Percentiles rank a stretch among this genome's conserved stretches.
phyloP scores from a whole-genome alignment of 2,329 filamentous ascomycete genomes.

The Arachnomyces sp. region DNA sequence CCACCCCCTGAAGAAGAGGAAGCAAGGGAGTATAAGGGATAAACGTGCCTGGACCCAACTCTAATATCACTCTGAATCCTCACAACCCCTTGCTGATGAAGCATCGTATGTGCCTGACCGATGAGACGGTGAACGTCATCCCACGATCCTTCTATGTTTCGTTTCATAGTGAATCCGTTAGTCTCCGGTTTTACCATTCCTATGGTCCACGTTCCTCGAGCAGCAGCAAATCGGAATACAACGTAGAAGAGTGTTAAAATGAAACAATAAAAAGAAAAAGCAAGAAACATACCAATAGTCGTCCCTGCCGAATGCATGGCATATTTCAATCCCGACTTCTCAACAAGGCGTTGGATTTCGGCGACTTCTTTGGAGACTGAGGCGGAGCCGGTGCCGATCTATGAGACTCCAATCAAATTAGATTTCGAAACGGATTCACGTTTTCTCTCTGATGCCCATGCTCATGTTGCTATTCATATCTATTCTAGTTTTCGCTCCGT shows the following conservation, averaged over 20 bases:
- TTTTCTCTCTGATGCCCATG: constrained; percentile 1
- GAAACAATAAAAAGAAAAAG: neutral
- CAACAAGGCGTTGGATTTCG: constrained; percentile 76
- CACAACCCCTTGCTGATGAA: constrained; percentile 69
- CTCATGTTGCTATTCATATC: no score
- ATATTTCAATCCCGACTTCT: constrained; percentile 71
- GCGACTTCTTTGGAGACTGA: constrained; percentile 81
- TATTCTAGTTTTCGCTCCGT: neutral
- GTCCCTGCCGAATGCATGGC: constrained; percentile 92
- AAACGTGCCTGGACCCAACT: constrained; percentile 63
- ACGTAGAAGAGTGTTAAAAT: neutral
- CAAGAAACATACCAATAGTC: constrained; percentile 65
- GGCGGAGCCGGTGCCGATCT: constrained; percentile 71
- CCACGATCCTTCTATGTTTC: constrained; percentile 76
- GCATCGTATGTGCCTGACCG: constrained; percentile 73
- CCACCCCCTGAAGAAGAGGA: neutral
- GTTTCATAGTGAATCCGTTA: neutral
- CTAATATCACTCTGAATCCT: constrained; percentile 85
- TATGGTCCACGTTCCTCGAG: neutral
- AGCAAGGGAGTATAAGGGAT: constrained; percentile 1
- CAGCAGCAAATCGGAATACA: neutral
- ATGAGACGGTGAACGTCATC: constrained; percentile 77
- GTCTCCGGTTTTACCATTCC: constrained; percentile 5
- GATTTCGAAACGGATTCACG: constrained; percentile 1
- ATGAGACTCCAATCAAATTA: constrained; percentile 3